Conservation (phyloP, 1,284 basidiomycete genomes). For the Naganishia albida region DNA sequence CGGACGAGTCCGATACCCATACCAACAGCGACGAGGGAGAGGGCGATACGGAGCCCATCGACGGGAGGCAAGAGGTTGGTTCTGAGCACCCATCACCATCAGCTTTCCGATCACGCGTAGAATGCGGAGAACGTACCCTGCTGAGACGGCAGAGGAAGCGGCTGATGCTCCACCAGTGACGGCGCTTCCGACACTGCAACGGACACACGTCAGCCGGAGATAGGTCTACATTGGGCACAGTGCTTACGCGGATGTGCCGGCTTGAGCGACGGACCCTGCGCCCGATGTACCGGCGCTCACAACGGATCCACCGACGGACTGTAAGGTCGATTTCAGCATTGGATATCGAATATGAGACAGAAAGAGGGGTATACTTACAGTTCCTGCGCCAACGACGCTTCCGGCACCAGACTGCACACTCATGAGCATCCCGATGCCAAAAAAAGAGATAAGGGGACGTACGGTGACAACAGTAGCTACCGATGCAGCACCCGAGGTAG, state of each 20-base stretch:
- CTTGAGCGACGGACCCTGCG: conserved; percentile 14
- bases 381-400: conserved; percentile 17
- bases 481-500: conserved; percentile 16
- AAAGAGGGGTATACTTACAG: conserved; percentile 2
- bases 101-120: background rate
- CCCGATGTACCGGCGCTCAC: conserved; percentile 12
- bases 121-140: conserved; percentile 4
- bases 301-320: background rate
- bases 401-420: conserved; percentile 14
- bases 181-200: conserved; percentile 17
- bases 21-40: conserved; percentile 21
- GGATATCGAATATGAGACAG: background rate
- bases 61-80: conserved; percentile 5
- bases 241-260: conserved; percentile 15
- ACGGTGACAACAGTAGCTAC: conserved; percentile 4
- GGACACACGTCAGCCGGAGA: too few relatives aligned
- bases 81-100: background rate
- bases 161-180: conserved; percentile 12
- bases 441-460: background rate
- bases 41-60: conserved; percentile 6
- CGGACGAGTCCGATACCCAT: conserved; percentile 19
- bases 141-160: conserved; percentile 7
- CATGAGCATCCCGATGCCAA: background rate
- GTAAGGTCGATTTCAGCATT: background rate
- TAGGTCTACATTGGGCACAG: too few relatives aligned